A percentile compares a stretch with the other conserved stretches of the same genome.
Conservation (phyloP, 176 grass and related monocot genomes). For the Urochloa ruziziensis region DNA sequence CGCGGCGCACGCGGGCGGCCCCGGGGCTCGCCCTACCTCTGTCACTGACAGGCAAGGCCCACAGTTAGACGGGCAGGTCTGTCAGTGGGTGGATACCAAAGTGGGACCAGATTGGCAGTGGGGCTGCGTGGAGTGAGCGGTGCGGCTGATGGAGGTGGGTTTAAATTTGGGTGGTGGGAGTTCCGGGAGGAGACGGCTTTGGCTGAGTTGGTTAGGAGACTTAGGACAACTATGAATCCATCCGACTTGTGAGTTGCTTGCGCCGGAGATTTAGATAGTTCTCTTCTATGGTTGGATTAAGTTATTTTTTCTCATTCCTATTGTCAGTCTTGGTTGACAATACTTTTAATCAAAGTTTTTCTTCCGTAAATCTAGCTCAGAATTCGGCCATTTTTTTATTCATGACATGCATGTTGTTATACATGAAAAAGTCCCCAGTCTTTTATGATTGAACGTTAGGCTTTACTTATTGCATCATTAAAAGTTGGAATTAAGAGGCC, state of each 20-base stretch:
- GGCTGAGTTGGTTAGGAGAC: slow-evolving; percentile 32
- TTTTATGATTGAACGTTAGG: not conserved
- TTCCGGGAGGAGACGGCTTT: not conserved
- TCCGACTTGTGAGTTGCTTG: slow-evolving; percentile 33
- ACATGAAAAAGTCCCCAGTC: too few species aligned
- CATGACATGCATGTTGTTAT: too few species aligned
- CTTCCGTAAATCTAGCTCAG: not conserved
- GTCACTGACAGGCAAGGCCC: not conserved
- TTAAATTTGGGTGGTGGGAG: slow-evolving; percentile 35
- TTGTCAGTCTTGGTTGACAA: not conserved
- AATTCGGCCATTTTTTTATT: not conserved
- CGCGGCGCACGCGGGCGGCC: not conserved
- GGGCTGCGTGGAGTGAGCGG: not conserved
- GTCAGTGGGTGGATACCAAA: not conserved
- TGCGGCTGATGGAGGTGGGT: not conserved
- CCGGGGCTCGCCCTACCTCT: not conserved
- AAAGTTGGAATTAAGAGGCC: not conserved
- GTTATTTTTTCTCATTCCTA: not conserved
- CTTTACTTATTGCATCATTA: not conserved
- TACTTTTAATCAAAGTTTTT: not conserved
- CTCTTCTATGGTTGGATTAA: not conserved
- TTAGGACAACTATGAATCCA: too few species aligned
- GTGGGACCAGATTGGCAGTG: not conserved
- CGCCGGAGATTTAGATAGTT: slow-evolving; percentile 11
- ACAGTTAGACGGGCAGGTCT: accelerated